A percentile compares a stretch with the other conserved stretches of the same genome.
Conservation (phyloP, 345 rosid species). For the Salix caprea region DNA sequence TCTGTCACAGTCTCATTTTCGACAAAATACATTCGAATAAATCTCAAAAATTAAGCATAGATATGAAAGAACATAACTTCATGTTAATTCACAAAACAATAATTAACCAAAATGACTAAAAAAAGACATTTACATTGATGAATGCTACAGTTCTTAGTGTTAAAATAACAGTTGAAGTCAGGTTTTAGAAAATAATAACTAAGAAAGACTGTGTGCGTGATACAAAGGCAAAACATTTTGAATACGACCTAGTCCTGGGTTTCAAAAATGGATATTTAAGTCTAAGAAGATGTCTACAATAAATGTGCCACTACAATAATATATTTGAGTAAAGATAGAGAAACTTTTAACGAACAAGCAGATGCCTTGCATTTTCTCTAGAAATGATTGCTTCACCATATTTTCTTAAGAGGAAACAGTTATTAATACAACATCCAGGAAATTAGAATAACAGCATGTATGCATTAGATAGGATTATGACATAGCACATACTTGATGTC, state of each 20-base stretch:
- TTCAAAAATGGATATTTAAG: neutral
- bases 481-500: slow-evolving; percentile 54
- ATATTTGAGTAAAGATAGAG: neutral
- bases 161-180: neutral
- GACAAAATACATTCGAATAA: too few relatives aligned
- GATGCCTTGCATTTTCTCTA: neutral
- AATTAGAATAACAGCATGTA: neutral
- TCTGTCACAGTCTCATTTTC: too few relatives aligned
- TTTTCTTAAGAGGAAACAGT: neutral
- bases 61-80: neutral
- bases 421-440: neutral
- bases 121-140: neutral
- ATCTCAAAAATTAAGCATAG: neutral
- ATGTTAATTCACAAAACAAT: neutral
- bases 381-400: neutral
- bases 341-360: neutral
- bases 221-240: neutral
- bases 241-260: neutral
- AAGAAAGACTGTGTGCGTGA: neutral
- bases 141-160: neutral
- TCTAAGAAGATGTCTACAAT: neutral
- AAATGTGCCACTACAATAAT: neutral
- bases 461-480: neutral
- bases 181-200: too few relatives aligned
- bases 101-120: neutral